These are phyloP conservation scores for Moesziomyces parantarcticus DNA, from an alignment of 1,284 basidiomycete species.

Conservation along the genomic window DNA sequence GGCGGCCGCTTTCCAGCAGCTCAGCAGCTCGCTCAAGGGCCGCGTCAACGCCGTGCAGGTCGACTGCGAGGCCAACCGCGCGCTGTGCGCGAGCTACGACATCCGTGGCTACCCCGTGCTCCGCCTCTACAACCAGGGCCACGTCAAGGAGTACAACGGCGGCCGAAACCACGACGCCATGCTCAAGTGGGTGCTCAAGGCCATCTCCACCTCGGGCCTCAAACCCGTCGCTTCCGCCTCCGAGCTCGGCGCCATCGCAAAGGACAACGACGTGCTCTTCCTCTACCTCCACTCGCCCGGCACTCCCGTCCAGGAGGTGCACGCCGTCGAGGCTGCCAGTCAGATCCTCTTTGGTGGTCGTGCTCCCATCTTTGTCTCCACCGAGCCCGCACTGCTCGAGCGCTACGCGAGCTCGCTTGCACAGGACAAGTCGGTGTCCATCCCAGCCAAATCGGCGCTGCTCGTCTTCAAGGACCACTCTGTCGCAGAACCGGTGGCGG, in stretches of 20 bases:
- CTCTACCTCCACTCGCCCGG: constrained; percentile 55
- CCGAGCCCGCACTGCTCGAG: constrained; percentile 46
- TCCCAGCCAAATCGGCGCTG: constrained; percentile 42
- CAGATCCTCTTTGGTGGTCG: constrained; percentile 26
- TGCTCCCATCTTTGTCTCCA: constrained; percentile 43
- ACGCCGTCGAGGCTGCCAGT: constrained; percentile 32
- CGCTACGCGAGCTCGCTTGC: constrained; percentile 32
- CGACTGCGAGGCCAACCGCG: constrained; percentile 57
- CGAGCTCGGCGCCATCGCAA: constrained; percentile 31
- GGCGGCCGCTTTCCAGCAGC: constrained; percentile 53
- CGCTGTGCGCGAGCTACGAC: constrained; percentile 47
- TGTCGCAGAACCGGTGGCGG: constrained; percentile 31
- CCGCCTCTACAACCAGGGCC: constrained; percentile 57
- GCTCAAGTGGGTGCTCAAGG: constrained; percentile 59
- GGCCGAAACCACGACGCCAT: constrained; percentile 58
- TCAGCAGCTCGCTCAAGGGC: constrained; percentile 52
- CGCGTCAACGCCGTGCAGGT: constrained; percentile 63
- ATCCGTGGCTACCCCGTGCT: constrained; percentile 59
- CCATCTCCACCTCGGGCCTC: constrained; percentile 47
- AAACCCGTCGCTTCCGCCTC: constrained; percentile 26
- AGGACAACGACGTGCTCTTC: constrained; percentile 57
- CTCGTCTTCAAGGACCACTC: constrained; percentile 65
- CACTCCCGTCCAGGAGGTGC: constrained; percentile 26
- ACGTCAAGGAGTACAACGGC: constrained; percentile 51
- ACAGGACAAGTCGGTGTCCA: constrained; percentile 11